Base-by-base conservation (phyloP, 306 rosid species). In the Leucaena leucocephala region DNA sequence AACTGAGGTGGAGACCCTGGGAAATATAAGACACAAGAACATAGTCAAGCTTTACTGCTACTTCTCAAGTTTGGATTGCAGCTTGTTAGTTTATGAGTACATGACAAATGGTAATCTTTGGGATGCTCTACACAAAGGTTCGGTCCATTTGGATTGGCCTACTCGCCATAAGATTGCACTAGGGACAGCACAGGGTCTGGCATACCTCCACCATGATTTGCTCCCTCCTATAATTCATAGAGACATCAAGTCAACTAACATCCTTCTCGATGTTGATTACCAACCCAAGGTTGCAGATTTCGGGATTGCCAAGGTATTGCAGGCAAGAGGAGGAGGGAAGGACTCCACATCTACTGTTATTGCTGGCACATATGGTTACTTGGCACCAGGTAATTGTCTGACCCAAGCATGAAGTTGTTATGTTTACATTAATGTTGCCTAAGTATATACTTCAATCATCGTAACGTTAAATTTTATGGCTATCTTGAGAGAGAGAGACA, bases 251-350 rank as follows among this genome's bases (percentile, higher is more conserved):
- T 86, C 97, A 10, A 93, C 97, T 5, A 96, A 96, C 74, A 96
- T 96, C 61, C 85, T 96, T 39, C 84, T 96, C 65, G 99, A 93
- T 80, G 91, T 83, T 21, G 88, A 93, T 84, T 82, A 93, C 84
- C 90, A 89, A 2, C 98, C 99, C 35, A 96, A 91, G 74, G 99
- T 96, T 78, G 98, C 99, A 10, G 99, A 96, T 69, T 96, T 96
- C 75, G 99, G 99, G 11, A 91, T 96, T 19, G 98, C 99, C 71
- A 96, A 96, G 88, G 97, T 96, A 81, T 89, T 96, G 72, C 99
- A 96, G 78, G 98, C 97, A 64, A 85, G 92, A 81, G 92, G 92
- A 81, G 92, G 94, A 1, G 94, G 90, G 5, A 91, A 90, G 81
- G 98, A 96, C 68, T 93, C 93, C 57, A 93, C 96, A 19, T 93